These are phyloP conservation scores for Xylaria palmicola DNA, from an alignment of 495 filamentous ascomycete genomes.

Conservation along the genomic window DNA sequence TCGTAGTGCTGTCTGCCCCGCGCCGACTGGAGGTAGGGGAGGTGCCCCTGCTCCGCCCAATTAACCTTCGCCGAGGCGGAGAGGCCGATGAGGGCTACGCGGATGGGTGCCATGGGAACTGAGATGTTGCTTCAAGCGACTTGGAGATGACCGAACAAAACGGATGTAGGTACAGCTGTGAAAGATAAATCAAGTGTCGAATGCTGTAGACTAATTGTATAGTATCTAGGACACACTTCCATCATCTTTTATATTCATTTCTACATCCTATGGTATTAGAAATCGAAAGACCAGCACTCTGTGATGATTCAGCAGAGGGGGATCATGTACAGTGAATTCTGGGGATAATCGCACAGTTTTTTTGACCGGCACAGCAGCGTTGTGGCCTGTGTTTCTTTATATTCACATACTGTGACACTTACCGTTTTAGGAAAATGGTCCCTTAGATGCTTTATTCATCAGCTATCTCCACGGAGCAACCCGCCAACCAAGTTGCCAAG, in stretches of 20 bases:
- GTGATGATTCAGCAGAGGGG: background rate
- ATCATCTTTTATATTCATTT: background rate
- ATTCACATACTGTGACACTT: background rate
- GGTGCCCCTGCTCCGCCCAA: constrained; percentile 57
- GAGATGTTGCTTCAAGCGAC: background rate
- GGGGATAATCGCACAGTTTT: background rate
- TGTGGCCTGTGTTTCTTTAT: background rate
- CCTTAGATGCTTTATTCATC: background rate
- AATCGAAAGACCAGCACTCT: background rate
- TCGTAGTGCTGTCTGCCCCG: constrained; percentile 43
- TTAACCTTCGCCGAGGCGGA: constrained; percentile 44
- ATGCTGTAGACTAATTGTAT: no score
- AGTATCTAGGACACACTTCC: background rate
- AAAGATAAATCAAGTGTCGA: no score
- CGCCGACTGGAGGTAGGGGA: constrained; percentile 52
- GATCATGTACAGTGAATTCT: background rate
- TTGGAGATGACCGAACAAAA: no score
- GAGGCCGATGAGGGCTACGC: constrained; percentile 59
- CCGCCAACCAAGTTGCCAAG: background rate
- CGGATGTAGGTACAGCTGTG: no score
- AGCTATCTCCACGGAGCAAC: background rate
- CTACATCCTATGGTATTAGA: background rate
- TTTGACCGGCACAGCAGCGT: no score
- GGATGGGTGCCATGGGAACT: constrained; percentile 48
- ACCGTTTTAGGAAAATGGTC: constrained; percentile 14